Evolutionary conservation across 208 protist species (phyloP).

Genomic region (Herpetomonas samuelpessoai): DNA sequence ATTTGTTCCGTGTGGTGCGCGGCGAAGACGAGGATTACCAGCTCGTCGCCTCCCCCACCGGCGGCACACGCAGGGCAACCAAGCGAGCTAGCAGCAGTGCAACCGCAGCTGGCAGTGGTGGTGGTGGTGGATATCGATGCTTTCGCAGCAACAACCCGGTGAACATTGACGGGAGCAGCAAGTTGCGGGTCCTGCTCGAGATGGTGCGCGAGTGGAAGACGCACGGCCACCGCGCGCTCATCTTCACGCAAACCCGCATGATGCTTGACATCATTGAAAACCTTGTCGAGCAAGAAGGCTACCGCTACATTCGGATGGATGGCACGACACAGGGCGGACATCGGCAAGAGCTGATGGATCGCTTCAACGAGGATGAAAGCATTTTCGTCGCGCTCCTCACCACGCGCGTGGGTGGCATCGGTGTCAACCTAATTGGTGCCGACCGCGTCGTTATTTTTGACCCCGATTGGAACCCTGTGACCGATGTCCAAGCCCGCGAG

Average conservation of each 20-base stretch:
- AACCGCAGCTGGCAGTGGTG: constrained; percentile 13
- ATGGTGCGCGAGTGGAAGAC: constrained; percentile 93
- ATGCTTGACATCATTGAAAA: constrained; percentile 98
- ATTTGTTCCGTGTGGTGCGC: constrained; percentile 56
- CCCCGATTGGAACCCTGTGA: constrained; percentile 97
- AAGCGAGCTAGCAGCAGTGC: no score
- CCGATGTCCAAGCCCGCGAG: constrained; percentile 88
- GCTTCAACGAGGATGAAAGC: constrained; percentile 92
- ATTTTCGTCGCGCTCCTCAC: constrained; percentile 97
- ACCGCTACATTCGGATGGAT: constrained; percentile 95
- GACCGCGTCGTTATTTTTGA: constrained; percentile 98
- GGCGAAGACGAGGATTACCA: constrained; percentile 29
- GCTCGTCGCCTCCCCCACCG: constrained; percentile 6
- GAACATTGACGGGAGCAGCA: constrained; percentile 80
- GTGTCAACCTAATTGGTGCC: constrained; percentile 98
- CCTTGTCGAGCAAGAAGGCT: constrained; percentile 70
- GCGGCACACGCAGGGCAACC: not conserved
- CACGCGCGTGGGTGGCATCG: constrained; percentile 96
- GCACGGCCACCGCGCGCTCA: constrained; percentile 92
- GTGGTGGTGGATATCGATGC: constrained; percentile 5
- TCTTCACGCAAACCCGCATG: constrained; percentile 97
- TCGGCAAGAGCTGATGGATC: constrained; percentile 91
- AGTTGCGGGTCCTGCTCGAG: constrained; percentile 90
- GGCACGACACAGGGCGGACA: constrained; percentile 86
- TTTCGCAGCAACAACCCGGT: constrained; percentile 75